Evolutionary conservation across 352 stramenopile species (phyloP), one percentile per base, ranked within the genome.

Genomic region (Phytophthora melonis): DNA sequence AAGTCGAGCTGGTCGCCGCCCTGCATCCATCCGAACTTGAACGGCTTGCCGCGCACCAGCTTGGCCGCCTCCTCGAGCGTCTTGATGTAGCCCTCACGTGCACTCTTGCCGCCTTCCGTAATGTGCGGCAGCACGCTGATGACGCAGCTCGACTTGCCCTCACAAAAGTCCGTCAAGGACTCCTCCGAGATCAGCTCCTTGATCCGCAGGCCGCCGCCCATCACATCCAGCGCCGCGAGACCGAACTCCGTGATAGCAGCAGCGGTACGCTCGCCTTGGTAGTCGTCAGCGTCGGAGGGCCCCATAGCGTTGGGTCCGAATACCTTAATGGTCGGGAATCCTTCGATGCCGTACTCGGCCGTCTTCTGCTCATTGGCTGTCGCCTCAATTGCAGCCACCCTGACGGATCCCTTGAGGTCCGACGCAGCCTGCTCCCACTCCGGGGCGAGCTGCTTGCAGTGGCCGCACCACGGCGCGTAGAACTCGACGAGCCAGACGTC

Each of bases 401-500:
- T 91, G 13, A 99, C 92, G 0, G 83, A 88, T 19, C 94, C 91
- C 64, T 93, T 94, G 16, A 98, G 78, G 56, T 98, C 91, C 6
- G 84, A 87, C 18, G 91, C 94, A 27, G 93, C 89, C 70, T 98
- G 90, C 57, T 98, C 91, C 85, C 96, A 98, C 68, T 97, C 91
- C 5, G 95, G 95, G 0, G 92, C 94, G 3, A 98, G 74, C 0
- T 87, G 87, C 79, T 98, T 98, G 86, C 96, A 99, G 81, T 99
- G 96, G 39, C 96, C 96, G 66, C 94, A 98, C 94, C 94, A 99
- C 50, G 95, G 95, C 56, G 96, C 96, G 59, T 98, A 98, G 73
- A 99, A 99, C 78, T 98, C 92, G 18, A 99, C 93, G n/a, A 99
- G 59, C 93, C 94, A 98, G 82, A 98, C 90, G 55, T 98, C 92